Conservation (phyloP, 192 early-diverging fungal genomes). For the Podochytrium sp. region DNA sequence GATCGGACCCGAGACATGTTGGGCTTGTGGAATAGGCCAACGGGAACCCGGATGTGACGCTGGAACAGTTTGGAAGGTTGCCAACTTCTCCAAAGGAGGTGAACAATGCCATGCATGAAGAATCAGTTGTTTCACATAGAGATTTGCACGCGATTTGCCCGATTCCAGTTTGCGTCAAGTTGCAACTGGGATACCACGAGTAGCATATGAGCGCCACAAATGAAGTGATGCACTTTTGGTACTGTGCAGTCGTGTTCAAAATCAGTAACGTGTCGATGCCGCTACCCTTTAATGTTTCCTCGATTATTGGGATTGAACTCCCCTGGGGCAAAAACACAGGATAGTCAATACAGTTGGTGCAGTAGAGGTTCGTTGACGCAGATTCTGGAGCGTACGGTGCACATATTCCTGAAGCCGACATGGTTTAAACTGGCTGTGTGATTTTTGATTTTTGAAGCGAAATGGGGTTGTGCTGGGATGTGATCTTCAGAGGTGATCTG, state of each 20-base stretch:
- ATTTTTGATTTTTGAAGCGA: too few species aligned
- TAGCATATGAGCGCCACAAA: constrained; percentile 8
- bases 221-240: background rate
- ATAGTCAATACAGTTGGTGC: constrained; percentile 4
- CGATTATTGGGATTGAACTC: background rate
- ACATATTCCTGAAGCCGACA: too few species aligned
- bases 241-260: background rate
- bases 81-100: constrained; percentile 20
- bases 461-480: too few species aligned
- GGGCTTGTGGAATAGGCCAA: background rate
- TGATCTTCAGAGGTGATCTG: too few species aligned
- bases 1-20: background rate
- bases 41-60: background rate
- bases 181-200: constrained; percentile 2
- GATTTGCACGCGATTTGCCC: background rate
- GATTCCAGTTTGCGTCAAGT: background rate
- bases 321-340: background rate
- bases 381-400: background rate
- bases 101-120: background rate
- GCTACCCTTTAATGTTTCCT: background rate
- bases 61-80: background rate
- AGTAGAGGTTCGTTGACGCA: constrained; percentile 1
- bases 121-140: constrained; percentile 3
- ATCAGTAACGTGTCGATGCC: constrained; percentile 10
- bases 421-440: too few species aligned